These are phyloP conservation scores for Acanthamoeba castellanii DNA, from an alignment of 208 protist genomes.

Conservation along the genomic window DNA sequence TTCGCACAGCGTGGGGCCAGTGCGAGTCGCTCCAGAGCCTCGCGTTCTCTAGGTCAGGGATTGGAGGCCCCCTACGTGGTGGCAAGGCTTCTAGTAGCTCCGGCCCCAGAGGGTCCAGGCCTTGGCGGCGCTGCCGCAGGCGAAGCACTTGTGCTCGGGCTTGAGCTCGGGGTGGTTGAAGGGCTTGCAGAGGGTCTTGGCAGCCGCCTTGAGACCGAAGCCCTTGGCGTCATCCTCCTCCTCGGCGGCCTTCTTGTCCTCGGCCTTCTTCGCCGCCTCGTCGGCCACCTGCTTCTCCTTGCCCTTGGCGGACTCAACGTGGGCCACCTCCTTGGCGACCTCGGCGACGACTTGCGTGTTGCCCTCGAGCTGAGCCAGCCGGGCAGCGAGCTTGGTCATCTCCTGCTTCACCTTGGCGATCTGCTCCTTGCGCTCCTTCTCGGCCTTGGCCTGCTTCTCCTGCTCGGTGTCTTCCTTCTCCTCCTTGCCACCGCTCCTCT, in stretches of 20 bases:
- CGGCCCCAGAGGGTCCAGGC: slow-evolving; percentile 85
- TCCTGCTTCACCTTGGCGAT: slow-evolving; percentile 62
- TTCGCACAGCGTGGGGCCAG: too few species aligned
- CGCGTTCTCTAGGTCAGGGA: too few species aligned
- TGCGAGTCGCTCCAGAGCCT: too few species aligned
- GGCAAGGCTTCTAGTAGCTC: slow-evolving; percentile 81
- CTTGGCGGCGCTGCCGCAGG: slow-evolving; percentile 82
- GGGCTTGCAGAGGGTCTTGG: slow-evolving; percentile 97
- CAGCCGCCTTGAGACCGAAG: slow-evolving; percentile 94
- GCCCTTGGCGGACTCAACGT: not conserved
- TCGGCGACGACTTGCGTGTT: not conserved
- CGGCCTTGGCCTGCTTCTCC: slow-evolving; percentile 20
- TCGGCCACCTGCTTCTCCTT: not conserved
- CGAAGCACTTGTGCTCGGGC: slow-evolving; percentile 93
- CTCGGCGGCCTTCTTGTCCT: slow-evolving; percentile 59
- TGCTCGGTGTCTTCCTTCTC: slow-evolving; percentile 50
- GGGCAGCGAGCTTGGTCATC: slow-evolving; percentile 18
- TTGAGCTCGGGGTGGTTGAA: slow-evolving; percentile 93
- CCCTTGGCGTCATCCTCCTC: slow-evolving; percentile 89
- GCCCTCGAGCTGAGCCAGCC: slow-evolving; percentile 13
- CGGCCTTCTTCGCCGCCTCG: slow-evolving; percentile 19
- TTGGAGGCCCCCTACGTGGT: too few species aligned
- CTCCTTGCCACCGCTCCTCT: slow-evolving; percentile 73
- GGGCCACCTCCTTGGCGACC: not conserved
- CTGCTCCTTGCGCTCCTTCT: slow-evolving; percentile 71